Percentiles rank a stretch among this genome's conserved stretches.
phyloP scores from a whole-genome alignment of 2,329 filamentous ascomycete species.

The Mycogone perniciosa region DNA sequence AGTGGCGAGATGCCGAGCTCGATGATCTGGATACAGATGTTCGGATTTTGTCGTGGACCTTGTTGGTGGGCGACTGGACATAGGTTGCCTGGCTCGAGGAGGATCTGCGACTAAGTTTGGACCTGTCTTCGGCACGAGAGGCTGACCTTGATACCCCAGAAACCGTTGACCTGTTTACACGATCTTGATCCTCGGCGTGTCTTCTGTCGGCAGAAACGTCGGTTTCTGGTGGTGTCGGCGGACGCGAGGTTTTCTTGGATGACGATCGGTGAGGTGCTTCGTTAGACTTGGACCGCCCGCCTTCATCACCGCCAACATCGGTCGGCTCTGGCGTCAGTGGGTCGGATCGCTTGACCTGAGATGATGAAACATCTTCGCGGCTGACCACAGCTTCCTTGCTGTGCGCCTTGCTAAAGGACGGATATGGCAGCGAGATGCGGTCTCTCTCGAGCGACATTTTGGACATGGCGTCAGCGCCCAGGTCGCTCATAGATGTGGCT shows the following conservation, averaged over 20 bases:
- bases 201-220: slow-evolving; percentile 45
- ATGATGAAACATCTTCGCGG: slow-evolving; percentile 42
- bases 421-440: slow-evolving; percentile 61
- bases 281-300: slow-evolving; percentile 40
- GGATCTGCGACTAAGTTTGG: slow-evolving; percentile 49
- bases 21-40: slow-evolving; percentile 30
- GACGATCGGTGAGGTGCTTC: slow-evolving; percentile 34
- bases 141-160: slow-evolving; percentile 31
- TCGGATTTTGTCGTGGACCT: slow-evolving; percentile 31
- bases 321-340: slow-evolving; percentile 65
- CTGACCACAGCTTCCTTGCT: slow-evolving; percentile 78
- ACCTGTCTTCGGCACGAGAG: slow-evolving; percentile 43
- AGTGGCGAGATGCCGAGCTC: slow-evolving; percentile 25
- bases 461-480: slow-evolving; percentile 37
- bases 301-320: slow-evolving; percentile 52
- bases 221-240: slow-evolving; percentile 60
- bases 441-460: slow-evolving; percentile 34
- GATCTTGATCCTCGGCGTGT: slow-evolving; percentile 25
- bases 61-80: slow-evolving; percentile 33
- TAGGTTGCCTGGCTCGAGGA: slow-evolving; percentile 54
- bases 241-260: slow-evolving; percentile 39
- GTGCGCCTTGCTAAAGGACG: slow-evolving; percentile 80
- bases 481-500: slow-evolving; percentile 38
- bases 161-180: slow-evolving; percentile 29
- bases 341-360: slow-evolving; percentile 25